These are phyloP conservation scores for Tuber melanosporum DNA, from an alignment of 495 filamentous ascomycete species.

Conservation along the genomic window DNA sequence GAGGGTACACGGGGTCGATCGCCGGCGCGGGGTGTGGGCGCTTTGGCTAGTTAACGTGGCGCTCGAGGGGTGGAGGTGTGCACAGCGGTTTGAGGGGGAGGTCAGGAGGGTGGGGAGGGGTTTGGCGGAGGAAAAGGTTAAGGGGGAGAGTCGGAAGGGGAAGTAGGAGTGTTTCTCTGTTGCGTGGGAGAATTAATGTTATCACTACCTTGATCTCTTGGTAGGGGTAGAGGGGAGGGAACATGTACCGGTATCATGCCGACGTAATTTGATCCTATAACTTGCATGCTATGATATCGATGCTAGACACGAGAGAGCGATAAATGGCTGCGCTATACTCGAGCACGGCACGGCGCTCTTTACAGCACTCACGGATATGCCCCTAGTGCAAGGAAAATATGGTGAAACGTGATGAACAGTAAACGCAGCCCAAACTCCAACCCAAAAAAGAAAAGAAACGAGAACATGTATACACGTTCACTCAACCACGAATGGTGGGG, in stretches of 20 bases:
- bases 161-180: conserved; percentile 8
- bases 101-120: conserved; percentile 34
- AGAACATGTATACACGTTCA: background rate
- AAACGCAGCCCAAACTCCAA: background rate
- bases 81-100: conserved; percentile 33
- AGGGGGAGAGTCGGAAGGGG: conserved; percentile 26
- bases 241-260: background rate
- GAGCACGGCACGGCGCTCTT: background rate
- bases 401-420: background rate
- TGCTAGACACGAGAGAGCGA: background rate
- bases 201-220: background rate
- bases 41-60: conserved; percentile 26
- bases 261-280: background rate
- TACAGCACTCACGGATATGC: background rate
- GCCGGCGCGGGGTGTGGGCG: conserved; percentile 25
- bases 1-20: conserved; percentile 35
- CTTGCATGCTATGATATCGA: background rate
- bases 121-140: conserved; percentile 17
- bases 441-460: background rate
- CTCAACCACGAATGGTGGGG: background rate
- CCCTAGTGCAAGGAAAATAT: background rate
- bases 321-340: background rate
- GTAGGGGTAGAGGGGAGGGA: background rate
- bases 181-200: background rate
- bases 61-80: conserved; percentile 40